Percentiles rank a stretch among this genome's conserved stretches.
phyloP scores from a whole-genome alignment of 768 basidiomycete species.

The Pleurotus pulmonarius region DNA sequence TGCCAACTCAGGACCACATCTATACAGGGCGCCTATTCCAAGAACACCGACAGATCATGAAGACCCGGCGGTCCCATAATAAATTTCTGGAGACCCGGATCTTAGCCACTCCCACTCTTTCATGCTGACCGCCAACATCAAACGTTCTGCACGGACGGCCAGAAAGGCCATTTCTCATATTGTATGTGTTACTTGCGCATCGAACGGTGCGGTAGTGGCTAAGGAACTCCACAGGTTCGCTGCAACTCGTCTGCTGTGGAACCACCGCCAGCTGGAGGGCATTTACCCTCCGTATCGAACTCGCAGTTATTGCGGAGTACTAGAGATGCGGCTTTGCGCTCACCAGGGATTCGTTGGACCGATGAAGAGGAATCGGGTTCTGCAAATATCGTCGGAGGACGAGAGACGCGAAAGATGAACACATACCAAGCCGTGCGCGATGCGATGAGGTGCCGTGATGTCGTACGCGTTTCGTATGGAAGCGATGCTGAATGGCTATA shows the following conservation, averaged over 20 bases:
- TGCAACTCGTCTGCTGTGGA: slow-evolving; percentile 53
- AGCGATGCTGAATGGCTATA: slow-evolving; percentile 21
- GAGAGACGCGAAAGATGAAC: slow-evolving; percentile 95
- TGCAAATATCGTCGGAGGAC: slow-evolving; percentile 56
- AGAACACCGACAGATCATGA: neutral
- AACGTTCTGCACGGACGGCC: slow-evolving; percentile 19
- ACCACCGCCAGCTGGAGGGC: slow-evolving; percentile 77
- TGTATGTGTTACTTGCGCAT: slow-evolving; percentile 10
- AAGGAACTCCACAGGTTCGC: slow-evolving; percentile 22
- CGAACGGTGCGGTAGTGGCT: neutral
- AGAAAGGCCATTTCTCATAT: slow-evolving; percentile 16
- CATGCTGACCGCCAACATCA: slow-evolving; percentile 34
- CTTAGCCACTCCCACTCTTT: slow-evolving; percentile 30
- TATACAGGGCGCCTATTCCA: neutral
- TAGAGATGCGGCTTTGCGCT: slow-evolving; percentile 67
- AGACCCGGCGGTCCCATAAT: slow-evolving; percentile 6
- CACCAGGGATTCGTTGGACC: slow-evolving; percentile 68
- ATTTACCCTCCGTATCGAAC: slow-evolving; percentile 67
- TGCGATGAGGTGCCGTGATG: slow-evolving; percentile 64
- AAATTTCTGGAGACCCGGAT: slow-evolving; percentile 31
- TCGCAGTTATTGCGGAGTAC: slow-evolving; percentile 62
- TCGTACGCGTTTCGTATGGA: neutral
- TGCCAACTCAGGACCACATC: neutral
- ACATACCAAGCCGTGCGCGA: slow-evolving; percentile 90
- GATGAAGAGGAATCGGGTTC: slow-evolving; percentile 50